A percentile compares a stretch with the other conserved stretches of the same genome.
Conservation (phyloP, 805 yeast species). For the Candida sphagnicola region DNA sequence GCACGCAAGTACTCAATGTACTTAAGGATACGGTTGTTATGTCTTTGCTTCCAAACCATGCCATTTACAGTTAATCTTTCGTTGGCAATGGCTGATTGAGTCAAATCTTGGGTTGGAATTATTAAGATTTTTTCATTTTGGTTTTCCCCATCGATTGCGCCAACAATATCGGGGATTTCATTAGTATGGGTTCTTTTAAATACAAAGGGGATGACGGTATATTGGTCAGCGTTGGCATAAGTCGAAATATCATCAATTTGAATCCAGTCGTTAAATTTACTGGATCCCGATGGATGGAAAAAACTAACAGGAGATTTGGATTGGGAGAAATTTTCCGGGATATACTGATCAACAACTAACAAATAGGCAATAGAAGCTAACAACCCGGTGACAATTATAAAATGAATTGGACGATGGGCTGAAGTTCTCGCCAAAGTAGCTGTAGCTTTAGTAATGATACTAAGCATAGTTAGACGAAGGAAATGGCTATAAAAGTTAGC, state of each 20-base stretch:
- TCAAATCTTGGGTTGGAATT: conserved; percentile 25
- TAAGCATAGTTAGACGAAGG: conserved; percentile 19
- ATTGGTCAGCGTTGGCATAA: conserved; percentile 42
- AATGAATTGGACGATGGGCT: conserved; percentile 84
- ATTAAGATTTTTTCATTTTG: conserved; percentile 42
- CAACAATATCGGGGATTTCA: conserved; percentile 35
- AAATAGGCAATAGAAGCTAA: conserved; percentile 79
- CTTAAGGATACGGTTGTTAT: conserved; percentile 51
- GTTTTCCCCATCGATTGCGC: conserved; percentile 11
- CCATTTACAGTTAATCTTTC: conserved; percentile 36
- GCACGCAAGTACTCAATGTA: conserved; percentile 49
- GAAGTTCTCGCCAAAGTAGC: conserved; percentile 50
- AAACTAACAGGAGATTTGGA: conserved; percentile 9
- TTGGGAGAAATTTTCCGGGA: conserved; percentile 39
- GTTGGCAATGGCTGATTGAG: conserved; percentile 17
- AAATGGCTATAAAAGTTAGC: conserved; percentile 1
- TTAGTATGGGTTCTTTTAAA: conserved; percentile 46
- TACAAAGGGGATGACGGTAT: conserved; percentile 51
- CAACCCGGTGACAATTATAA: conserved; percentile 66
- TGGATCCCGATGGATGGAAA: conserved; percentile 33
- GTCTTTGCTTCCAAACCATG: conserved; percentile 59
- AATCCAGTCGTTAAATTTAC: conserved; percentile 44
- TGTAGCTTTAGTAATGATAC: conserved; percentile 26
- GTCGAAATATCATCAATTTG: conserved; percentile 39
- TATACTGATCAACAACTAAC: conserved; percentile 65